Evolutionary conservation across 768 basidiomycete species (phyloP).

Genomic region (Gloeostereum incarnatum): DNA sequence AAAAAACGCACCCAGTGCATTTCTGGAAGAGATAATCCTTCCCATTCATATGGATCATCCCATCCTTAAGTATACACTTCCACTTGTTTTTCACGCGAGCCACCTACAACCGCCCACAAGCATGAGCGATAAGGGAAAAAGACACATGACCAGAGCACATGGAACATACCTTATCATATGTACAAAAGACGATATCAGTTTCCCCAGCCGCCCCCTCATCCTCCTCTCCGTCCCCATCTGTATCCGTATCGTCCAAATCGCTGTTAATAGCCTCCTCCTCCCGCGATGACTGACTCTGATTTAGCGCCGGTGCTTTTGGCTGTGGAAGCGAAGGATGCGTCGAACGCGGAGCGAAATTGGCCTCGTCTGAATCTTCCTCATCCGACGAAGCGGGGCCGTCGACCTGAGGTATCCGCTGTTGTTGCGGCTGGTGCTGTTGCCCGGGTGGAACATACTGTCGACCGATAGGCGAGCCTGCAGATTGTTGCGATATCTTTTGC

Average conservation of each 20-base stretch:
- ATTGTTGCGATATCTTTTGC: neutral
- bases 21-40: slow-evolving; percentile 97
- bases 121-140: slow-evolving; percentile 3
- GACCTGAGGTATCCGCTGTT: slow-evolving; percentile 55
- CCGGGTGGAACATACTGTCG: slow-evolving; percentile 10
- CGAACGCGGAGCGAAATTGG: slow-evolving; percentile 58
- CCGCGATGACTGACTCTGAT: slow-evolving; percentile 23
- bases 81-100: slow-evolving; percentile 99
- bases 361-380: slow-evolving; percentile 53
- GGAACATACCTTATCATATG: slow-evolving; percentile 84
- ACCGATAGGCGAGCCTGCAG: neutral
- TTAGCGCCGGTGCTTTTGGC: too few relatives aligned
- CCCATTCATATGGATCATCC: slow-evolving; percentile 94
- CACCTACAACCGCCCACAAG: slow-evolving; percentile 43
- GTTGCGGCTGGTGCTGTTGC: slow-evolving; percentile 7
- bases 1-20: slow-evolving; percentile 78
- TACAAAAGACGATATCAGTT: slow-evolving; percentile 93
- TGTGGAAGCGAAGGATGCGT: slow-evolving; percentile 75
- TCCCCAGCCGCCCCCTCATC: slow-evolving; percentile 70
- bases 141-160: too few relatives aligned
- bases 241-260: slow-evolving; percentile 92
- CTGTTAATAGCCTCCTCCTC: slow-evolving; percentile 90
- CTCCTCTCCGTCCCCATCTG: slow-evolving; percentile 75
- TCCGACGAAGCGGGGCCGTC: slow-evolving; percentile 76
- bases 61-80: slow-evolving; percentile 97